These are phyloP conservation scores for Lactifluus hygrophoroides DNA, from an alignment of 768 basidiomycete genomes.

Conservation along the genomic window DNA sequence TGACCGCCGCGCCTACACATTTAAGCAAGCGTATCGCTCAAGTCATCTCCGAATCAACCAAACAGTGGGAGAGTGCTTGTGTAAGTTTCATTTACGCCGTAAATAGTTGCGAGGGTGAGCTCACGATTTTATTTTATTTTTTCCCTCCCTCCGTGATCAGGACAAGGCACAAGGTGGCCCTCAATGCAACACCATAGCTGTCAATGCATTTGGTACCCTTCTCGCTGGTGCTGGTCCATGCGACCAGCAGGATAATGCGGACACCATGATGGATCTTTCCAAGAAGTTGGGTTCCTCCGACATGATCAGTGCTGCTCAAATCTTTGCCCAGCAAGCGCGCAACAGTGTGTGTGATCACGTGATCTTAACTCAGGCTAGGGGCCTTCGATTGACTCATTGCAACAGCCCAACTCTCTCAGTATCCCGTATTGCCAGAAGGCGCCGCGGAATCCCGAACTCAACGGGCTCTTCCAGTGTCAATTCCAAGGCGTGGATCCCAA, in stretches of 20 bases:
- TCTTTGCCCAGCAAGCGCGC: slow-evolving; percentile 50
- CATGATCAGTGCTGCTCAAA: slow-evolving; percentile 45
- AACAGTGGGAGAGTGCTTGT: slow-evolving; percentile 40
- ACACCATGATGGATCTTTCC: slow-evolving; percentile 43
- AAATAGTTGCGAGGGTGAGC: background rate
- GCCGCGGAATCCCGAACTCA: slow-evolving; percentile 42
- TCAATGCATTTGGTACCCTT: slow-evolving; percentile 48
- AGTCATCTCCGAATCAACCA: slow-evolving; percentile 32
- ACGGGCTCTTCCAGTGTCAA: slow-evolving; percentile 53
- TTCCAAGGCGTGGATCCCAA: slow-evolving; percentile 38
- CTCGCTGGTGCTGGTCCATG: slow-evolving; percentile 39
- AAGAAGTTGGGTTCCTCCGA: slow-evolving; percentile 37
- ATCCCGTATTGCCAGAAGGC: slow-evolving; percentile 48
- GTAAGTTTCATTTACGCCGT: slow-evolving; percentile 27
- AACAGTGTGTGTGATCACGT: slow-evolving; percentile 46
- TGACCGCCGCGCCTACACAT: slow-evolving; percentile 30
- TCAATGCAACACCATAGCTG: slow-evolving; percentile 50
- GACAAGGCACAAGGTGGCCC: slow-evolving; percentile 44
- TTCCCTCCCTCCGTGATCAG: slow-evolving; percentile 30
- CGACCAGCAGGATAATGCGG: slow-evolving; percentile 42
- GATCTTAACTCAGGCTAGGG: background rate
- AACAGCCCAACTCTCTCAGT: slow-evolving; percentile 35
- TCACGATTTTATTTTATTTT: background rate
- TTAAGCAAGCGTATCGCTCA: slow-evolving; percentile 40
- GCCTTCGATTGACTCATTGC: background rate